These are phyloP conservation scores for Boletus rubescentipes DNA, from an alignment of 768 basidiomycete species.

Conservation along the genomic window DNA sequence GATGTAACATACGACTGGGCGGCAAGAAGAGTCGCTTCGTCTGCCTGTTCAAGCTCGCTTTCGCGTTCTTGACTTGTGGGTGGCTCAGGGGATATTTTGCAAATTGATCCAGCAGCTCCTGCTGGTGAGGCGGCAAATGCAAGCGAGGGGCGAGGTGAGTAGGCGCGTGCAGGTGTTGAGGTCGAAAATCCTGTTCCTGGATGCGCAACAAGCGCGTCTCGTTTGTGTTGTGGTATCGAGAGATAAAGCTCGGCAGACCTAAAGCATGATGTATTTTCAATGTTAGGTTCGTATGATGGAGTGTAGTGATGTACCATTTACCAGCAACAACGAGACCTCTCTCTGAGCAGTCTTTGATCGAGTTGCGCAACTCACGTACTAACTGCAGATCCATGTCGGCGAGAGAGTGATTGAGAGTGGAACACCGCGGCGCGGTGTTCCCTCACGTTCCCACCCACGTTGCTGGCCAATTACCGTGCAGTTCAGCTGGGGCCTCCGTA, in stretches of 20 bases:
- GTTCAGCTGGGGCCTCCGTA: background rate
- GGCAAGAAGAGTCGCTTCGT: conserved; percentile 70
- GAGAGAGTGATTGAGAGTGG: background rate
- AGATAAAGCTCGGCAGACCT: conserved; percentile 81
- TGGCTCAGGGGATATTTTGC: conserved; percentile 4
- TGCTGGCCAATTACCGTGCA: background rate
- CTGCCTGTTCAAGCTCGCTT: conserved; percentile 51
- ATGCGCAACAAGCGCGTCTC: conserved; percentile 31
- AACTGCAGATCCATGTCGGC: conserved; percentile 47
- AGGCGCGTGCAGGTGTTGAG: conserved; percentile 55
- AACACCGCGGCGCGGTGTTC: background rate
- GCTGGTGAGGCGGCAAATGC: conserved; percentile 34
- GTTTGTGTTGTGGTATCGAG: conserved; percentile 52
- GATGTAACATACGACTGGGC: conserved; percentile 74
- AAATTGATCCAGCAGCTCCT: conserved; percentile 32
- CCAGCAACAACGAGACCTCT: conserved; percentile 68
- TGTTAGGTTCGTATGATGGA: conserved; percentile 8
- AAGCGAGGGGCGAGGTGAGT: conserved; percentile 39
- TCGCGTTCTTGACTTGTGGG: conserved; percentile 38
- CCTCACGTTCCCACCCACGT: conserved; percentile 16
- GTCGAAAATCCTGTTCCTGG: conserved; percentile 46
- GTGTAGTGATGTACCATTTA: conserved; percentile 60
- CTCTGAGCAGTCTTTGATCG: conserved; percentile 72
- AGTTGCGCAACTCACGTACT: conserved; percentile 54
- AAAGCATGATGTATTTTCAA: conserved; percentile 15